Conservation (phyloP, 1,284 basidiomycete genomes). For the Papiliotrema fonsecae region DNA sequence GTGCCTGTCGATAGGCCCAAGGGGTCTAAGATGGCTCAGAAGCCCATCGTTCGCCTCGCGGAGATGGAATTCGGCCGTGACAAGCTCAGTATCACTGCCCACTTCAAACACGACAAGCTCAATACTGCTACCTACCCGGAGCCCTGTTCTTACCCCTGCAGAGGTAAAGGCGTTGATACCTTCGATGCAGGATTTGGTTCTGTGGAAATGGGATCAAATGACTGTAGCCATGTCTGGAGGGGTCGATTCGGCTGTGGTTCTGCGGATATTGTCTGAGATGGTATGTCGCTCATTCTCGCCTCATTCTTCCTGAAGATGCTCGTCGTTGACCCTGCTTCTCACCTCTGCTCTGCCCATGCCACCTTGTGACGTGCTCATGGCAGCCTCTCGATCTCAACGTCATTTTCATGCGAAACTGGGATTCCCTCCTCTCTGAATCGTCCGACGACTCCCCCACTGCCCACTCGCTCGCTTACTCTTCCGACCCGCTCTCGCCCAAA, state of each 20-base stretch:
- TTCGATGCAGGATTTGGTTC: constrained; percentile 11
- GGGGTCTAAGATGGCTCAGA: too few species aligned
- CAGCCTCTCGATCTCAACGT: constrained; percentile 77
- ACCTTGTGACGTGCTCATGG: too few species aligned
- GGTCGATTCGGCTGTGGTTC: constrained; percentile 86
- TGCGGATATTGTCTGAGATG: constrained; percentile 65
- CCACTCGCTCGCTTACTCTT: constrained; percentile 30
- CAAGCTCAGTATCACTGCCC: too few species aligned
- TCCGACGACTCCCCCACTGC: not conserved
- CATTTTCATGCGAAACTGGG: constrained; percentile 97
- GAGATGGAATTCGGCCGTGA: too few species aligned
- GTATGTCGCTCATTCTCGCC: constrained; percentile 44
- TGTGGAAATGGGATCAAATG: constrained; percentile 52
- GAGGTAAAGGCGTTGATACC: constrained; percentile 10
- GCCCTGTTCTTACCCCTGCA: constrained; percentile 5
- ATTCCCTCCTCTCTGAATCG: constrained; percentile 42
- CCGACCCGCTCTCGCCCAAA: constrained; percentile 39
- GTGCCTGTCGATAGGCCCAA: too few species aligned
- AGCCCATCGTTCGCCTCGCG: too few species aligned
- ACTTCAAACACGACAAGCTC: too few species aligned
- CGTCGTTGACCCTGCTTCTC: too few species aligned
- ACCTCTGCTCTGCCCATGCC: too few species aligned
- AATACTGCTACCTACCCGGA: too few species aligned
- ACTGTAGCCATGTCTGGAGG: constrained; percentile 93
- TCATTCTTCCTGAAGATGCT: too few species aligned